phyloP scores from a whole-genome alignment of 345 rosid species.

The Turnera subulata region DNA sequence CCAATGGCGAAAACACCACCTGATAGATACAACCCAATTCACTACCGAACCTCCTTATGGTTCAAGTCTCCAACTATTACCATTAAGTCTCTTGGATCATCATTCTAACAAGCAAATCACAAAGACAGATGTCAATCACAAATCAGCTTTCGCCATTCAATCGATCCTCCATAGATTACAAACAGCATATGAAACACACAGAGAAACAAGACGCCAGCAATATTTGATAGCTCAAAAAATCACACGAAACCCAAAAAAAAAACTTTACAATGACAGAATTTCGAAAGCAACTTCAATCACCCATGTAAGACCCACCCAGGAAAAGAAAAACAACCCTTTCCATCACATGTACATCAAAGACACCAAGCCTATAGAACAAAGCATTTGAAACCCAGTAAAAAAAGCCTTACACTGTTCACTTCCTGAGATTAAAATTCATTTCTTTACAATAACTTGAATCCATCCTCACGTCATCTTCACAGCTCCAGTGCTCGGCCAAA shows the following conservation, averaged over 20 bases:
- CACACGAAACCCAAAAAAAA: background rate
- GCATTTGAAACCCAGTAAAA: too few relatives aligned
- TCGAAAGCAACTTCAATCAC: background rate
- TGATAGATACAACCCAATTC: constrained; percentile 14
- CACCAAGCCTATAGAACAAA: too few relatives aligned
- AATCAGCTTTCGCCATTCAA: constrained; percentile 4
- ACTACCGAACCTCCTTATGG: constrained; percentile 1
- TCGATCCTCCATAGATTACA: background rate
- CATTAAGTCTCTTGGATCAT: constrained; percentile 5
- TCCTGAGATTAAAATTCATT: too few relatives aligned
- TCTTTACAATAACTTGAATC: too few relatives aligned
- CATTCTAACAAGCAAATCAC: background rate
- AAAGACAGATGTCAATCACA: background rate
- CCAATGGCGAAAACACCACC: constrained; percentile 2
- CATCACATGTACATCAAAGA: too few relatives aligned
- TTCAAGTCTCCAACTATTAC: constrained; percentile 4
- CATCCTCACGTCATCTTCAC: too few relatives aligned
- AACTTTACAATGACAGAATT: background rate
- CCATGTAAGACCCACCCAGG: background rate
- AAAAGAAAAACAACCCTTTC: too few relatives aligned
- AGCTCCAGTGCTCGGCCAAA: too few relatives aligned
- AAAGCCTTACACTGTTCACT: too few relatives aligned
- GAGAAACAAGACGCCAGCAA: background rate
- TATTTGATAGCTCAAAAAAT: background rate
- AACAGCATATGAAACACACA: background rate